phyloP scores from a whole-genome alignment of 345 rosid species.

The Ceriops decandra region DNA sequence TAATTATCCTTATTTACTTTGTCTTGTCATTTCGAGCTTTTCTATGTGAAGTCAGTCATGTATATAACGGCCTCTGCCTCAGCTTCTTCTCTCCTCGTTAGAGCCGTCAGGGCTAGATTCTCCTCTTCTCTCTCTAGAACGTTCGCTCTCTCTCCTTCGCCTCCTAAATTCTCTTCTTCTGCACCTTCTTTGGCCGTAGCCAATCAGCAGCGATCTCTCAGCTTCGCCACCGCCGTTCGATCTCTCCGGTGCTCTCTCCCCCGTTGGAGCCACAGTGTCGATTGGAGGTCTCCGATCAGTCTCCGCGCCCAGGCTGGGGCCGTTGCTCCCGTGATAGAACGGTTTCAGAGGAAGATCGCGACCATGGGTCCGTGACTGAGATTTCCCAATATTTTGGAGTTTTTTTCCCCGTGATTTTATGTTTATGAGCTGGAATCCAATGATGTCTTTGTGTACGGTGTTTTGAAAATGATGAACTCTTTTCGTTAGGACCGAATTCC shows the following conservation, averaged over 20 bases:
- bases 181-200: conserved; percentile 20
- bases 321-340: conserved; percentile 56
- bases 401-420: neutral
- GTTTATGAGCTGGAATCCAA: no score
- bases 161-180: conserved; percentile 13
- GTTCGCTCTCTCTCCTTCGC: neutral
- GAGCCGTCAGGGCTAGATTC: conserved; percentile 54
- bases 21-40: neutral
- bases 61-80: conserved; percentile 49
- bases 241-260: conserved; percentile 43
- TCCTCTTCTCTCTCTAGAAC: conserved; percentile 17
- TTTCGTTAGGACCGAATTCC: no score
- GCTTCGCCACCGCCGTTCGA: conserved; percentile 45
- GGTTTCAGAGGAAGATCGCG: conserved; percentile 58
- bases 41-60: conserved; percentile 47
- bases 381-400: conserved; percentile 8
- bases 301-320: conserved; percentile 66
- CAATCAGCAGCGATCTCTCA: conserved; percentile 42
- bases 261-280: conserved; percentile 74
- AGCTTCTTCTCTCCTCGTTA: conserved; percentile 48
- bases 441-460: no score
- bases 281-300: conserved; percentile 53
- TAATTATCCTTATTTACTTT: neutral
- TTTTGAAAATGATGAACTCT: no score
- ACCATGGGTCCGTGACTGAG: conserved; percentile 58